A percentile compares a stretch with the other conserved stretches of the same genome.
phyloP scores from a whole-genome alignment of 1,284 basidiomycete genomes.

The Paramarasmius palmivorus region DNA sequence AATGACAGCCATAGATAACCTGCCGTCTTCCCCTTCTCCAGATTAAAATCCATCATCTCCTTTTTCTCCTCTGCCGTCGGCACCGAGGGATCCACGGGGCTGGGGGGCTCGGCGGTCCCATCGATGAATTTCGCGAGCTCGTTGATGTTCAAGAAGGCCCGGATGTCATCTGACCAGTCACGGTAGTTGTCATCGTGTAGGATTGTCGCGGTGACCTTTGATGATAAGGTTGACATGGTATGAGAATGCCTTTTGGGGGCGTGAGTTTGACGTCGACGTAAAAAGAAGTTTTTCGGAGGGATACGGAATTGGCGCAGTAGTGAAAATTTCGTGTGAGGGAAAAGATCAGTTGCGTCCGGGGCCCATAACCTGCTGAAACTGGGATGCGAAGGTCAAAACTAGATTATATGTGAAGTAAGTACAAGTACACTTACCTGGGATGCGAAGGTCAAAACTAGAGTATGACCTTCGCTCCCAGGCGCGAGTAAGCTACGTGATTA shows the following conservation, averaged over 20 bases:
- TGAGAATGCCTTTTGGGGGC: conserved; percentile 6
- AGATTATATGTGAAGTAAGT: no score
- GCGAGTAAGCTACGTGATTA: no score
- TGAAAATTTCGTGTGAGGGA: background rate
- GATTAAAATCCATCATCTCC: background rate
- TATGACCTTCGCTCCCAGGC: no score
- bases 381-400: no score
- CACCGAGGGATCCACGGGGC: background rate
- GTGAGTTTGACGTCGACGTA: conserved; percentile 7
- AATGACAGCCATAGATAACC: conserved; percentile 4
- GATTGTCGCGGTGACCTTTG: background rate
- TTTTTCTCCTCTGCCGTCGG: background rate
- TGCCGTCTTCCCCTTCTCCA: conserved; percentile 4
- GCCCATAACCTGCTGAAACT: conserved; percentile 11
- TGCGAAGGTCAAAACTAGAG: no score
- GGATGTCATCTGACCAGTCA: background rate
- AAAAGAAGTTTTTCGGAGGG: background rate
- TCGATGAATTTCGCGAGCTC: background rate
- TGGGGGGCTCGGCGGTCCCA: background rate
- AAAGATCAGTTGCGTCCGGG: background rate
- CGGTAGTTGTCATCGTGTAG: conserved; percentile 3
- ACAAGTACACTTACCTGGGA: no score
- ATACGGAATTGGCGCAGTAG: background rate
- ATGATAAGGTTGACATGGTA: background rate
- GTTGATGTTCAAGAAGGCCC: conserved; percentile 1